Evolutionary conservation across 352 stramenopile species (phyloP), one percentile per base, ranked within the genome.

Genomic region (Pythium volutum): DNA sequence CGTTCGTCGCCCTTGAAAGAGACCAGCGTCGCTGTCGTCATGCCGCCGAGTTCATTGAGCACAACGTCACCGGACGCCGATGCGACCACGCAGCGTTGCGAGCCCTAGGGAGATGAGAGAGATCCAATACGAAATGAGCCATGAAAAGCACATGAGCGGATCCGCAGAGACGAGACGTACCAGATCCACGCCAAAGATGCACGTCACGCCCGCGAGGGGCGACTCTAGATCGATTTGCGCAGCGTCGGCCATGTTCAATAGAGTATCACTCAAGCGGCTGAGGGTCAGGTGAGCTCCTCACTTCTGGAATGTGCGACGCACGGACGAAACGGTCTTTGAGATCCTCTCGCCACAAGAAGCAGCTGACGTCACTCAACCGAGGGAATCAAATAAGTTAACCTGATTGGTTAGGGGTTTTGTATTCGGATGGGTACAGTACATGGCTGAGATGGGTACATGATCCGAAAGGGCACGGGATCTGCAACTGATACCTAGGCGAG

Each of bases 1-100:
- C 87, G 75, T 71, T 96, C 86, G 50, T 91, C 75, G 51, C 80
- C 79, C 55, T 93, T 95, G 59, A 96, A 96, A n/a, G 86, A 84
- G 56, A 96, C 84, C 20, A 96, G 70, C 33, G 82, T 91, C 27
- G 87, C 84, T 3, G 84, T 93, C 31, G 86, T 94, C 79, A 96
- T 92, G 45, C 74, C 79, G 38, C 89, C 89, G 10, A 97, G 81
- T 69, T 96, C 87, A 55, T 95, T 96, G 34, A 94, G 81, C 67
- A 96, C 80, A 29, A 95, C 85, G 38, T 95, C 88, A 49, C 86
- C 86, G 2, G 70, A 76, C 64, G 64, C 75, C 51, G 78, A 76
- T 26, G 85, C 82, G 12, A 92, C 75, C 6, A 94, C 85, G 52
- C 77, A 94, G 59, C 81, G 85, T 70, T 88, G 79, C 25, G 85